Base-by-base conservation (phyloP, 2,329 filamentous ascomycete genomes). In the Ophiostoma sp. region DNA sequence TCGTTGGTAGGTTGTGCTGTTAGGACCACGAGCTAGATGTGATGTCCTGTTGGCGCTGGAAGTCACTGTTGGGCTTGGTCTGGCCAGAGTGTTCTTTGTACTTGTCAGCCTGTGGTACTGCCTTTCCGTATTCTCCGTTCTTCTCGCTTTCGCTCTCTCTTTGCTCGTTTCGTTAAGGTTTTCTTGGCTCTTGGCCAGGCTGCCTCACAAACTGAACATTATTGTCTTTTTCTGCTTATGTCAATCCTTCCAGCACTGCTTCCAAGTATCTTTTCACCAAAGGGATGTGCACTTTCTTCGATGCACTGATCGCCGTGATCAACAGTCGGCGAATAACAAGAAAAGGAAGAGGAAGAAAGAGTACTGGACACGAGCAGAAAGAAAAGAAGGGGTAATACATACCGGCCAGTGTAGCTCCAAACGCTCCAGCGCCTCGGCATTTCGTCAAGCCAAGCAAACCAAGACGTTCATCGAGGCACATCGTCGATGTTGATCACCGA, bases 131-230 rank as follows among this genome's bases (percentile, higher is more conserved):
- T 52, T 52, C 50, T 52, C 50, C 50, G 50, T 52, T 52, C 50
- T 19, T 9, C 28, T 36, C 25, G 55, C 15, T 33, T 63, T 63
- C 57, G 57, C 57, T 61, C 57, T 31, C 17, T 63, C 33, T 63
- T 39, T 39, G 31, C 9, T 39, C 33, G 19, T 39, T 63, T 39
- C 33, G 36, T 22, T 11, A 9, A 28, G 50, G 19, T 8, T n/a
- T 63, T 36, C 59, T 64, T 64, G 59, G 55, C 55, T 19, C 55
- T 59, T 19, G 25, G 31, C 59, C 33, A 64, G 59, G 59, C 59
- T 64, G 33, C 59, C 59, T 64, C 59, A 8, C 55, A 39, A 63
- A 28, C 6, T 55, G 11, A 25, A 19, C 50, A 22, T 7, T 25
- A 1, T 63, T 64, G 8, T 64, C 2, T 66, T 66, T 25, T 45